These are phyloP conservation scores for Neurospora cerealis DNA, from an alignment of 495 filamentous ascomycete species.

Conservation along the genomic window DNA sequence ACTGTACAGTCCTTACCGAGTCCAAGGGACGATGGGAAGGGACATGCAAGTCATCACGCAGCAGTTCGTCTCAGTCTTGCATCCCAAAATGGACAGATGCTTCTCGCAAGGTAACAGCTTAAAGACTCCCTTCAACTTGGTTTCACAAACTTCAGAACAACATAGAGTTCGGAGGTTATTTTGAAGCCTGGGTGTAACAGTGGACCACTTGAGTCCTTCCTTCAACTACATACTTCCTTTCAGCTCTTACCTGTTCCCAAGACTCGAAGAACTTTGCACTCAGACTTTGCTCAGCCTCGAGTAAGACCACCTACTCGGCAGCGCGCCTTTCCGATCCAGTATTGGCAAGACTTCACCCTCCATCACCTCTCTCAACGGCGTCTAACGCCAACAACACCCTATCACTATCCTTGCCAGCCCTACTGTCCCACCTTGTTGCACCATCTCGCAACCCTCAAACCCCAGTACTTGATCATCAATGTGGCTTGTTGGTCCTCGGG, in stretches of 20 bases:
- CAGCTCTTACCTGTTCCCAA: background rate
- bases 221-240: background rate
- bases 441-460: background rate
- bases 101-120: background rate
- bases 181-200: background rate
- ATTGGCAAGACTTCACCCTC: background rate
- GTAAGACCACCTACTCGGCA: background rate
- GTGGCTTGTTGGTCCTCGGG: background rate
- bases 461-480: background rate
- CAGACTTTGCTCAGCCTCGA: background rate
- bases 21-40: background rate
- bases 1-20: background rate
- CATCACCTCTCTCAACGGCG: background rate
- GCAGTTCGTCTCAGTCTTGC: background rate
- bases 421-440: background rate
- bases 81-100: background rate
- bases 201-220: background rate
- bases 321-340: background rate
- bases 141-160: background rate
- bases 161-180: background rate
- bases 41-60: background rate
- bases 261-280: background rate
- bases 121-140: background rate
- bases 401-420: background rate
- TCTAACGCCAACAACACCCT: background rate